These are phyloP conservation scores for Microbotryum lychnidis-dioicae DNA, from an alignment of 1,284 basidiomycete genomes.

Conservation along the genomic window DNA sequence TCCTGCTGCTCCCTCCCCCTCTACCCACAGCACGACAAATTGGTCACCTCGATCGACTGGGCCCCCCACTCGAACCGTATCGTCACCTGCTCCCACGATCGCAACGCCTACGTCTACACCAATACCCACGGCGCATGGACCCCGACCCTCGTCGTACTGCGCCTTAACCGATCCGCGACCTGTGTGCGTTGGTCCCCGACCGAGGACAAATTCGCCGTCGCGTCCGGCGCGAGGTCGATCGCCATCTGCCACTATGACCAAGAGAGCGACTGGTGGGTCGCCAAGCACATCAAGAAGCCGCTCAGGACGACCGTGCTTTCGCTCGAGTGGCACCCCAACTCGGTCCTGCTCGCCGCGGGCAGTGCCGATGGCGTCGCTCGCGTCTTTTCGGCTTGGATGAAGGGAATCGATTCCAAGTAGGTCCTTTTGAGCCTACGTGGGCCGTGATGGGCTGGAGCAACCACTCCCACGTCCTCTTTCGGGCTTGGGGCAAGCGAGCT, in stretches of 20 bases:
- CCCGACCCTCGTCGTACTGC: constrained; percentile 89
- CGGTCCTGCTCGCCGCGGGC: constrained; percentile 87
- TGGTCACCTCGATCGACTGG: constrained; percentile 98
- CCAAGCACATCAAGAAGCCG: constrained; percentile 95
- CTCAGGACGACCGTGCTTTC: constrained; percentile 85
- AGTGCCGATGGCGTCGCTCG: constrained; percentile 91
- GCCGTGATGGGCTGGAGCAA: neutral
- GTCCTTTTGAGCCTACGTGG: constrained; percentile 29
- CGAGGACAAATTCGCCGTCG: constrained; percentile 98
- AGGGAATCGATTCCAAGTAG: constrained; percentile 89
- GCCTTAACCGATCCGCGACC: constrained; percentile 93
- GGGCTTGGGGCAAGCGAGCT: too few species aligned
- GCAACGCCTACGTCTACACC: constrained; percentile 99
- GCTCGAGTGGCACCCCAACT: constrained; percentile 97
- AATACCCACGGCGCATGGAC: constrained; percentile 77
- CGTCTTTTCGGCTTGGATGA: constrained; percentile 98
- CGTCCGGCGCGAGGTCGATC: constrained; percentile 88
- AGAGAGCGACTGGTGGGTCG: constrained; percentile 99
- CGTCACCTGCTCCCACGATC: constrained; percentile 95
- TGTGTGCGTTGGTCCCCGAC: constrained; percentile 92
- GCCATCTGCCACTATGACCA: constrained; percentile 90
- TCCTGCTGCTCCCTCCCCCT: neutral
- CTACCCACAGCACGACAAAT: constrained; percentile 78
- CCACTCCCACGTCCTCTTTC: too few species aligned
- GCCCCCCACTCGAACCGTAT: constrained; percentile 92